phyloP scores from a whole-genome alignment of 345 rosid species.

The Rhodomyrtus tomentosa region DNA sequence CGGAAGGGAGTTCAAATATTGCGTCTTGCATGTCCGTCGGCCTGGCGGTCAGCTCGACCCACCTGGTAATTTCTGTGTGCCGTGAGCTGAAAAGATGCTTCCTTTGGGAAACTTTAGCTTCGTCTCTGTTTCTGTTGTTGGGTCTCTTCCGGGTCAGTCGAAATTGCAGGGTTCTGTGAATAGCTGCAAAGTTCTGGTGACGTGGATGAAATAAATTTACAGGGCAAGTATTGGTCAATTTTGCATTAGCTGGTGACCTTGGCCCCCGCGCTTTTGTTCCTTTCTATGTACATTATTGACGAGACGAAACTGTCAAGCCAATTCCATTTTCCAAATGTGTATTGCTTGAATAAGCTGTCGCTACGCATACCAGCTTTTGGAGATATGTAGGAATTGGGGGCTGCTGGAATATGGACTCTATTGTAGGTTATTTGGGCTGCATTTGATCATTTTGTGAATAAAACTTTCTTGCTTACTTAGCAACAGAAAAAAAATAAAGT shows the following conservation, averaged over 20 bases:
- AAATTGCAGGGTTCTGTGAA: background rate
- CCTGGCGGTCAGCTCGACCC: background rate
- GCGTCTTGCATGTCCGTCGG: background rate
- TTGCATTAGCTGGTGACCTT: background rate
- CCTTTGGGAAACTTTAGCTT: background rate
- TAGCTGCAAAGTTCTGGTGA: background rate
- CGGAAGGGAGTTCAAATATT: background rate
- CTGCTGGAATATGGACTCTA: background rate
- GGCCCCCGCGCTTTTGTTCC: background rate
- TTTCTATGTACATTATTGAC: background rate
- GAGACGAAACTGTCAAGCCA: background rate
- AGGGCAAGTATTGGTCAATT: background rate
- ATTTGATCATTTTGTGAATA: background rate
- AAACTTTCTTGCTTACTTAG: background rate
- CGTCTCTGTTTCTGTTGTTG: background rate
- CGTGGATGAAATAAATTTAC: background rate
- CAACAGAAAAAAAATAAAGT: background rate
- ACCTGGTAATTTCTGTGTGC: background rate
- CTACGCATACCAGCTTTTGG: background rate
- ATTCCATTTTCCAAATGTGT: background rate
- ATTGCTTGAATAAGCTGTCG: background rate
- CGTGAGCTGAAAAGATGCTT: background rate
- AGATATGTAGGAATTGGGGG: background rate
- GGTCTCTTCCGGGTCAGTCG: background rate
- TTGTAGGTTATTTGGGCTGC: background rate